These are phyloP conservation scores for Rhizophagus sp. DNA, from an alignment of 192 early-diverging fungal species.

Conservation along the genomic window DNA sequence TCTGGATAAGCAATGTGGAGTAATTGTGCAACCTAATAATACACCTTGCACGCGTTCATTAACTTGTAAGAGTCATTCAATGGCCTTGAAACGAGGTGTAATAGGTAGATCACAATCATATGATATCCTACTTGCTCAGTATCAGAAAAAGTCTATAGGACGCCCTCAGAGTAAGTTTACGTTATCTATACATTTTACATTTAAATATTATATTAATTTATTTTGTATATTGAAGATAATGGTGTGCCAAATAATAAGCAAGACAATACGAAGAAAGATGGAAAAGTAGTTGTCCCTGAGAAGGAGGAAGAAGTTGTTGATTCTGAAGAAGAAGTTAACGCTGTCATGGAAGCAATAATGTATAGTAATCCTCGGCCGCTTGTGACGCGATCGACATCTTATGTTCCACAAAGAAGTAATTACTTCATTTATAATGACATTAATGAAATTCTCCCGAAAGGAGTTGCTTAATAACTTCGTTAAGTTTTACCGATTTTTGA, in stretches of 20 bases:
- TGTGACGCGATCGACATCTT: constrained; percentile 43
- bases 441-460: constrained; percentile 7
- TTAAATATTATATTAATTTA: not conserved
- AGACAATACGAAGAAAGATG: constrained; percentile 42
- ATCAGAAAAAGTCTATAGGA: constrained; percentile 72
- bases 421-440: constrained; percentile 16
- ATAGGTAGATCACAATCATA: constrained; percentile 82
- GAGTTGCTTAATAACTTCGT: not conserved
- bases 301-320: constrained; percentile 59
- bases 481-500: not conserved
- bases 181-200: not conserved
- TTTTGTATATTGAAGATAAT: constrained; percentile 8
- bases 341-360: constrained; percentile 63
- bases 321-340: constrained; percentile 74
- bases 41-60: constrained; percentile 81
- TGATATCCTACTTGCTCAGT: constrained; percentile 73
- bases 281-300: constrained; percentile 42
- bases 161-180: constrained; percentile 57
- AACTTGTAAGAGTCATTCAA: constrained; percentile 94
- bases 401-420: constrained; percentile 12
- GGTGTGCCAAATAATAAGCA: constrained; percentile 32
- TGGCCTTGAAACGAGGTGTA: constrained; percentile 84
- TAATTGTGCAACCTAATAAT: constrained; percentile 57
- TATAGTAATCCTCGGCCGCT: constrained; percentile 66
- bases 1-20: constrained; percentile 91